Evolutionary conservation across 1,284 basidiomycete species (phyloP), one percentile per base, ranked within the genome.

Genomic region (Tylopilus sp.): DNA sequence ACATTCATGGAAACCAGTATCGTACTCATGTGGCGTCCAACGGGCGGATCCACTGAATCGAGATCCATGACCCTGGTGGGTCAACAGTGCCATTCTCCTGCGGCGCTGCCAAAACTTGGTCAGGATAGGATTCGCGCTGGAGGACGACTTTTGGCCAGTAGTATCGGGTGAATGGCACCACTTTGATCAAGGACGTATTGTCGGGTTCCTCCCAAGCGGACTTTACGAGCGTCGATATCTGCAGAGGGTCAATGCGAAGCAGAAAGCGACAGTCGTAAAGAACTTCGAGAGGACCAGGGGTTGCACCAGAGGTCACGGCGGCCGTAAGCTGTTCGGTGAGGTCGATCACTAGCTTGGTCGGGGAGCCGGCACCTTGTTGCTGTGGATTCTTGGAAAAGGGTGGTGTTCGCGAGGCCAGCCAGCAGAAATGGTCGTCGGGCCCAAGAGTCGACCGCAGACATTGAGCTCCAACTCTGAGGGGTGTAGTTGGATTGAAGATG

Each of bases 241-340:
- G 65, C 28, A 55, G 54, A n/a, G 77, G 57, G 51, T 75, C 48
- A 52, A 87, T 70, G 15, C 57, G 60, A 35, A 86, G 43, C 3
- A 77, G 57, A 59, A 82, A 86, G 8, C 85, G 78, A 54, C 71
- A 71, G 60, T 86, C 84, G 55, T 75, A 84, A 16, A 85, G 64
- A 16, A 79, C 44, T n/a, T 74, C 65, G n/a, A 74, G 34, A 49
- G 53, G 28, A 35, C 57, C 19, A 34, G 57, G 11, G 10, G 42
- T 45, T n/a, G 12, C 10, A 11, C 46, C 29, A 41, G 51, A 49
- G 37, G 37, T 36, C 12, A 31, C 12, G 43, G 46, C 36, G 15
- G 29, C 41, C 19, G 48, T 44, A 6, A 82, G 50, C 16, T 18
- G 46, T 15, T 61, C 40, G 2, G 76, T 76, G 28, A 75, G 49